phyloP scores from a whole-genome alignment of 2,329 filamentous ascomycete species.

The Pseudogymnoascus sp. region DNA sequence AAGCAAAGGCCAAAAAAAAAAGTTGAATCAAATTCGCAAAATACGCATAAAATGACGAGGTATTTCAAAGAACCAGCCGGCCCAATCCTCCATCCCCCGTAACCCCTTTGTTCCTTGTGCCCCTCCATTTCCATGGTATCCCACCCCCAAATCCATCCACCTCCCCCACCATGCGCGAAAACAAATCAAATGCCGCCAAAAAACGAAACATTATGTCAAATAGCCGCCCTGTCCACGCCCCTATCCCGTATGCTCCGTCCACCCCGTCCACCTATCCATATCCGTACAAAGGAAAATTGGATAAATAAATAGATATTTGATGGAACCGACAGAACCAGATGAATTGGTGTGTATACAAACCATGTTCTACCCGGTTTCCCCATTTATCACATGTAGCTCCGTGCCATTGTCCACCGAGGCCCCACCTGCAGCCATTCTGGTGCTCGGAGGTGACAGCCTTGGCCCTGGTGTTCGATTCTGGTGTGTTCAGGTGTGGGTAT shows the following conservation, averaged over 20 bases:
- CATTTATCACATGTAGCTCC: too few relatives aligned
- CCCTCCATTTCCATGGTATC: background rate
- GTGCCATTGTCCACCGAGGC: too few relatives aligned
- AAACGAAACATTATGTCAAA: background rate
- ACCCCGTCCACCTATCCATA: background rate
- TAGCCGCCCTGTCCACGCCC: background rate
- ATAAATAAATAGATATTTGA: too few relatives aligned
- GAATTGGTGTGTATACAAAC: too few relatives aligned
- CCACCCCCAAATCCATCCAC: background rate
- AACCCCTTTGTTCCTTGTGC: background rate
- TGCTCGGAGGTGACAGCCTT: background rate
- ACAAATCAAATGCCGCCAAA: background rate
- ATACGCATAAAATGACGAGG: background rate
- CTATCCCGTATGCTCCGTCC: background rate
- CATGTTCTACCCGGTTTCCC: too few relatives aligned
- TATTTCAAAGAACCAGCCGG: background rate
- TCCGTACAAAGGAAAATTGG: background rate
- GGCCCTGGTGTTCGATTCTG: background rate
- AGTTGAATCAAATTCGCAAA: background rate
- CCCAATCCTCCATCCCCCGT: background rate
- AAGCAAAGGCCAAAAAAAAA: background rate
- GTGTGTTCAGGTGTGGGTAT: background rate
- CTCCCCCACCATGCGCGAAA: background rate
- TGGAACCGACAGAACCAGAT: too few relatives aligned
- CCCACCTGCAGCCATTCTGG: too few relatives aligned